phyloP scores from a whole-genome alignment of 345 rosid species.

The Kandelia obovata region DNA sequence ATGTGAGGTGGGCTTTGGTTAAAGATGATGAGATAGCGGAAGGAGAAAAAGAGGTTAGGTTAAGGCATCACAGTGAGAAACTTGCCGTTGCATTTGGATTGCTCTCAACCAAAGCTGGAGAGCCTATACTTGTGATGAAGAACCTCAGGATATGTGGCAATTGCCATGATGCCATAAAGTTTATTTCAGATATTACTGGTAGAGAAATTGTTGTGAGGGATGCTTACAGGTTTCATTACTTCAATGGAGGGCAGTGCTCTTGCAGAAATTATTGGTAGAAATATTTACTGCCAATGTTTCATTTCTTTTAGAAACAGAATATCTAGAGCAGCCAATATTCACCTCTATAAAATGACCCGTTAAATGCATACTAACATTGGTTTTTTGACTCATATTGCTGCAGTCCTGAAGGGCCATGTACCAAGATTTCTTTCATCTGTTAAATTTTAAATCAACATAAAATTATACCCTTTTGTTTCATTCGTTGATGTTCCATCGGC shows the following conservation, averaged over 20 bases:
- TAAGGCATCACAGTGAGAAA: slow-evolving; percentile 86
- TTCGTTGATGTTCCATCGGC: too few species aligned
- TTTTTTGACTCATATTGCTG: too few species aligned
- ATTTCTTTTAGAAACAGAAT: neutral
- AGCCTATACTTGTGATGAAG: slow-evolving; percentile 66
- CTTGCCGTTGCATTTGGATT: slow-evolving; percentile 83
- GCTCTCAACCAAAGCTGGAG: slow-evolving; percentile 59
- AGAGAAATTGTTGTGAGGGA: slow-evolving; percentile 77
- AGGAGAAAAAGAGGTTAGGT: slow-evolving; percentile 55
- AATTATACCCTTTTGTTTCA: too few species aligned
- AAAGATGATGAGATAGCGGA: slow-evolving; percentile 52
- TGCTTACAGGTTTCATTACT: slow-evolving; percentile 69
- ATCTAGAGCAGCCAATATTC: neutral
- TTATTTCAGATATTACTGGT: slow-evolving; percentile 49
- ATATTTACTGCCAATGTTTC: neutral
- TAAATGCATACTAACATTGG: too few species aligned
- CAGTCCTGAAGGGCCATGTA: too few species aligned
- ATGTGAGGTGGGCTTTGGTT: slow-evolving; percentile 60
- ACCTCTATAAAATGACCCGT: neutral
- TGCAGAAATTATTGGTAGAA: slow-evolving; percentile 82
- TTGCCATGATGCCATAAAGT: slow-evolving; percentile 80
- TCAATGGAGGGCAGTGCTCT: slow-evolving; percentile 66
- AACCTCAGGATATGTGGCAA: slow-evolving; percentile 89
- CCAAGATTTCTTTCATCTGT: too few species aligned
- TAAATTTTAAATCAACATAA: too few species aligned